Evolutionary conservation across 73 alveolate genomes (phyloP).

Genomic region (Uronychia binucleata): DNA sequence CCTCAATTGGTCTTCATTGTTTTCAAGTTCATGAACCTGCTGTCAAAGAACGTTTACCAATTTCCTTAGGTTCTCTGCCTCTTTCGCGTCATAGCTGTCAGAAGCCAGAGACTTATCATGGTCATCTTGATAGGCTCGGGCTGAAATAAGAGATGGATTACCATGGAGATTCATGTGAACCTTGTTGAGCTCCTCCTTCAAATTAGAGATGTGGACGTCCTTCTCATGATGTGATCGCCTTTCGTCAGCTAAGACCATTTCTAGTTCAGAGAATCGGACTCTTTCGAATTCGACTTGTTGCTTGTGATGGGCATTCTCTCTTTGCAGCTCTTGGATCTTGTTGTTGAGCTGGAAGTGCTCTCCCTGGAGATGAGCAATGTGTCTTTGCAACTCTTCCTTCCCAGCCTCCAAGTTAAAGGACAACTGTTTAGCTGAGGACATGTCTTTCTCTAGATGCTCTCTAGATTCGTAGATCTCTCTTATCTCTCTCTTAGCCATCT

Average conservation of each 20-base stretch:
- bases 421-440: constrained; percentile 19
- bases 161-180: not conserved
- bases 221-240: constrained; percentile 9
- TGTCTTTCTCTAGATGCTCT: constrained; percentile 39
- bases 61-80: not conserved
- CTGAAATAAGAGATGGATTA: not conserved
- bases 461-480: constrained; percentile 15
- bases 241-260: constrained; percentile 35
- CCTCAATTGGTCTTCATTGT: too few relatives aligned
- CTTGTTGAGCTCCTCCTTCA: not conserved
- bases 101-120: not conserved
- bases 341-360: constrained; percentile 25
- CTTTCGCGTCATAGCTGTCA: not conserved
- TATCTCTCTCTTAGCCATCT: constrained; percentile 31
- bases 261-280: constrained; percentile 35
- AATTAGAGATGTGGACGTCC: not conserved
- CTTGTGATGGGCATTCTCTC: constrained; percentile 34
- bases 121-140: not conserved
- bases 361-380: constrained; percentile 17
- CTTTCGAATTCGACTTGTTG: constrained; percentile 51
- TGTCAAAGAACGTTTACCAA: too few relatives aligned
- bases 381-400: constrained; percentile 40
- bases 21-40: too few relatives aligned
- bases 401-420: constrained; percentile 36
- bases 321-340: constrained; percentile 8